phyloP scores from a whole-genome alignment of 768 basidiomycete species.

The Tylopilus felleus region DNA sequence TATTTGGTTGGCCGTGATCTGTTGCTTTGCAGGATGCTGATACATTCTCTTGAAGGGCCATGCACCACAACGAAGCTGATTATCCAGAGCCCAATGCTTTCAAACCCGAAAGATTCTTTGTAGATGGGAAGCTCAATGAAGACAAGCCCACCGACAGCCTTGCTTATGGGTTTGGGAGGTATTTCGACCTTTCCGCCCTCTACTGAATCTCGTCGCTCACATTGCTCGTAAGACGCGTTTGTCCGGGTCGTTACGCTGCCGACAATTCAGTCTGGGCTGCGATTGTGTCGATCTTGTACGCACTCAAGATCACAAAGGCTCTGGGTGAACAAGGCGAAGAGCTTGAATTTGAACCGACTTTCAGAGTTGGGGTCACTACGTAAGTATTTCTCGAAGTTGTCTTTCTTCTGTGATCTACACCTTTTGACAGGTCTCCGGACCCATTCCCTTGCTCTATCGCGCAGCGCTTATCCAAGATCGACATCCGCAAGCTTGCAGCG shows the following conservation, averaged over 20 bases:
- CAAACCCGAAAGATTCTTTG: conserved; percentile 32
- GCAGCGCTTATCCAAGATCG: neutral
- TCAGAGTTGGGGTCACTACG: conserved; percentile 13
- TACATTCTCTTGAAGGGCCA: conserved; percentile 12
- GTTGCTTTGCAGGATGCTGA: neutral
- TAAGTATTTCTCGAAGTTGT: neutral
- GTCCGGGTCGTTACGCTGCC: conserved; percentile 33
- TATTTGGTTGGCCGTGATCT: conserved; percentile 10
- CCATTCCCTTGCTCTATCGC: neutral
- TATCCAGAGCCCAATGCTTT: conserved; percentile 25
- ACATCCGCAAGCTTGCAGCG: neutral
- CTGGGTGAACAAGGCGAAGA: conserved; percentile 25
- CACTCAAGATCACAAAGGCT: conserved; percentile 25
- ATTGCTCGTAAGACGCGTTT: conserved; percentile 19
- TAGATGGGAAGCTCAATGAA: conserved; percentile 7
- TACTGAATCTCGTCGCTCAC: neutral
- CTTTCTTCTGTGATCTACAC: neutral
- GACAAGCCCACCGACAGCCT: neutral
- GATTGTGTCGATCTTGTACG: conserved; percentile 26
- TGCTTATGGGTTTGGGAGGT: conserved; percentile 27
- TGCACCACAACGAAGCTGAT: conserved; percentile 6
- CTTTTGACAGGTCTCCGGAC: neutral
- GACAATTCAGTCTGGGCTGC: conserved; percentile 30
- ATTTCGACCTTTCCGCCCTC: neutral
- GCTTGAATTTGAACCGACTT: conserved; percentile 17